Base-by-base conservation (phyloP, 2,329 filamentous ascomycete species). In the Ceratocystis destructans region DNA sequence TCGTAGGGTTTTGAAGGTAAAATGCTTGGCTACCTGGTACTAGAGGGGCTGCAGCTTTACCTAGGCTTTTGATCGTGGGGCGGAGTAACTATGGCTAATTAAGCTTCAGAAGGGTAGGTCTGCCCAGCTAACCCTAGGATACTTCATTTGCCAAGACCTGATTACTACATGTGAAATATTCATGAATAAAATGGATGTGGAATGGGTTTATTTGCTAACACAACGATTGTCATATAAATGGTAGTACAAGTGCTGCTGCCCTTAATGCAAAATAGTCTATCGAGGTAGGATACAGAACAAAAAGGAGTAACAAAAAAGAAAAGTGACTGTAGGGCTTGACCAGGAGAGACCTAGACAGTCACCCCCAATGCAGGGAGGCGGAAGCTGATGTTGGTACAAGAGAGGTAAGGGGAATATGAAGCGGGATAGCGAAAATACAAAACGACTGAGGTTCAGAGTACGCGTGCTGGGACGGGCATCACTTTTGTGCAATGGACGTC, bases 61-160 rank as follows among this genome's bases (percentile, higher is more conserved):
- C 55, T 20, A 20, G 33, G 55, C 28, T 59, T 59, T 37, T 33
- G 50, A 63, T 33, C 63, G 66, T 48, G 66, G 66, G 66, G 66
- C 62, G 62, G 62, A 17, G 64, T 25, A 67, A 64, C 31, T 46
- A n/a, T 12, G 66, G 66, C 17, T 64, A 55, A 62, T 53, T 64
- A 15, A 55, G 20, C 46, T 48, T 3, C 15, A 17, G 4, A 37
- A 17, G 45, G 17, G 3, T 5, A n/a, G 28, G 10, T 17, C 28
- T 37, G 5, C 8, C 1, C 4, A 0, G 1, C 5, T 48, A 61
- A 67, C 66, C 66, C 66, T 67, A 67, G 22, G 5, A 15, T 3
- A 41, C 37, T 41, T 41, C 3, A 5, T 15, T 41, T 37, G 8
- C 8, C 8, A 37, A 1, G 20, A 25, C 31, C 31, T 62, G 33